These are phyloP conservation scores for Pseudopyrenochaeta lycopersici DNA, from an alignment of 2,329 filamentous ascomycete species.

Conservation along the genomic window DNA sequence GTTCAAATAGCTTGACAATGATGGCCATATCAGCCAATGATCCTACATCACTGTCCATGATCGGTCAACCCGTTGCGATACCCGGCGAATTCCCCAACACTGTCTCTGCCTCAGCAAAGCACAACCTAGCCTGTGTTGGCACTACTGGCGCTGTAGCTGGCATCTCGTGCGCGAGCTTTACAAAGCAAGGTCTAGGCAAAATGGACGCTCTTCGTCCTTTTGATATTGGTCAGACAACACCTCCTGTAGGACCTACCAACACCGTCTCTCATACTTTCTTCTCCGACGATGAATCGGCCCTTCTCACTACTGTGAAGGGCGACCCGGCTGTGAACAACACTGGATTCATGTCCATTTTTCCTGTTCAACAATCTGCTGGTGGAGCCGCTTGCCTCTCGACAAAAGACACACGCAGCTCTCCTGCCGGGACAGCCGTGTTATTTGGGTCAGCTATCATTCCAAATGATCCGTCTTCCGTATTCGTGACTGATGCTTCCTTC, in stretches of 20 bases:
- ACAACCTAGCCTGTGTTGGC: conserved; percentile 49
- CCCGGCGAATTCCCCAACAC: conserved; percentile 52
- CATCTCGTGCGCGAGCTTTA: conserved; percentile 49
- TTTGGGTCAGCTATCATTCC: conserved; percentile 64
- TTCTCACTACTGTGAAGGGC: conserved; percentile 70
- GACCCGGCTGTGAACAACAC: conserved; percentile 63
- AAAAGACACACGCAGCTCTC: conserved; percentile 51
- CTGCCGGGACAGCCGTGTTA: conserved; percentile 64
- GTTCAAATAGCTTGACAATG: conserved; percentile 53
- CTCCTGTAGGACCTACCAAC: conserved; percentile 66
- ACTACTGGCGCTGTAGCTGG: conserved; percentile 48
- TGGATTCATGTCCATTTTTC: conserved; percentile 64
- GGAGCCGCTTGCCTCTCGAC: conserved; percentile 16
- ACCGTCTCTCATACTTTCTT: conserved; percentile 70
- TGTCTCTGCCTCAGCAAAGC: conserved; percentile 48
- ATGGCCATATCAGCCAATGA: conserved; percentile 42
- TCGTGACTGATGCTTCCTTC: conserved; percentile 68
- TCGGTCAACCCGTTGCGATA: conserved; percentile 46
- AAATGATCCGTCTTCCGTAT: conserved; percentile 51
- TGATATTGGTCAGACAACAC: conserved; percentile 64
- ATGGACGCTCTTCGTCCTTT: conserved; percentile 52
- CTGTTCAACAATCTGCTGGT: conserved; percentile 45
- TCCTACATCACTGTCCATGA: conserved; percentile 36
- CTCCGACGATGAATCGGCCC: conserved; percentile 60
- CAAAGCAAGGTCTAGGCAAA: conserved; percentile 35